Conservation (phyloP, 805 yeast species). For the Zygosaccharomyces pseudorouxii region DNA sequence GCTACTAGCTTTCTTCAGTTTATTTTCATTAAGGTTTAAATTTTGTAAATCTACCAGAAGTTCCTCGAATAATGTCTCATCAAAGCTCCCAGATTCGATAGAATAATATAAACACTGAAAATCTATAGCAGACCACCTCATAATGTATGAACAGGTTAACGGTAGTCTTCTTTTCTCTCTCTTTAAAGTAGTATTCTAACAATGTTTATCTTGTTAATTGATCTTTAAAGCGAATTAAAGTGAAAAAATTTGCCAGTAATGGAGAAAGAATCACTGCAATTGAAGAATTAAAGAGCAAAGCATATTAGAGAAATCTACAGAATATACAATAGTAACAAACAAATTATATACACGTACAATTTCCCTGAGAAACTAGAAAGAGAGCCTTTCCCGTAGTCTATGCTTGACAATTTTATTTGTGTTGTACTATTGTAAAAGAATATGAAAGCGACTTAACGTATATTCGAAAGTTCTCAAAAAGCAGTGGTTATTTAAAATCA, state of each 20-base stretch:
- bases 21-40: conserved; percentile 39
- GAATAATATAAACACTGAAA: conserved; percentile 46
- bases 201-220: not conserved
- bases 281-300: not conserved
- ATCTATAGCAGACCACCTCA: conserved; percentile 29
- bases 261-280: not conserved
- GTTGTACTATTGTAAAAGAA: too few species aligned
- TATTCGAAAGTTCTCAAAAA: too few species aligned
- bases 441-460: too few species aligned
- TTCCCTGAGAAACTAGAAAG: too few species aligned
- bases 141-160: conserved; percentile 2
- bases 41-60: conserved; percentile 44
- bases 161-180: conserved; percentile 1
- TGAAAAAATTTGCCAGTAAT: not conserved
- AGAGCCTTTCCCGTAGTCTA: too few species aligned
- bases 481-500: too few species aligned
- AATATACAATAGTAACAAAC: too few species aligned
- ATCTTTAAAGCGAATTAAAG: conserved; percentile 1
- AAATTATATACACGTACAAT: too few species aligned
- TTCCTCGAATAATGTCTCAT: conserved; percentile 25
- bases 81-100: conserved; percentile 35
- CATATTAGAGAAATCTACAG: too few species aligned
- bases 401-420: too few species aligned
- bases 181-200: not conserved
- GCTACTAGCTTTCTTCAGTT: conserved; percentile 42